These are phyloP conservation scores for Lipomyces lipofer DNA, from an alignment of 805 yeast species.

Conservation along the genomic window DNA sequence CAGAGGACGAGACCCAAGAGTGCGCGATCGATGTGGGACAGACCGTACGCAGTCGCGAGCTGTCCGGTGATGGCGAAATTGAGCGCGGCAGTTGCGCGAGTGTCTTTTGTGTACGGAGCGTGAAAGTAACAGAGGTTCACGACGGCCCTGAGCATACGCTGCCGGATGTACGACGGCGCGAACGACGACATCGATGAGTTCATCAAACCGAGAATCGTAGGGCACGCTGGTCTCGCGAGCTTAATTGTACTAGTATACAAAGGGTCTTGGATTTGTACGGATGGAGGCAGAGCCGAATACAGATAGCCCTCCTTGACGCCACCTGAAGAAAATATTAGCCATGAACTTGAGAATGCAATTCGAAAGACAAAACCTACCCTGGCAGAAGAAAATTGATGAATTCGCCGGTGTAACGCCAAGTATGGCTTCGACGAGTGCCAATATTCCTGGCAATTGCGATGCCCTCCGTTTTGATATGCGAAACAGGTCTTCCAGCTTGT, in stretches of 20 bases:
- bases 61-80: conserved; percentile 73
- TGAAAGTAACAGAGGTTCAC: conserved; percentile 76
- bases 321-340: conserved; percentile 9
- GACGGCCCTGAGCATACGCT: conserved; percentile 66
- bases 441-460: conserved; percentile 68
- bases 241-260: conserved; percentile 66
- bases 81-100: conserved; percentile 72
- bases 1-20: conserved; percentile 71
- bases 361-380: conserved; percentile 44
- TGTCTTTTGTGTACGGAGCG: conserved; percentile 72
- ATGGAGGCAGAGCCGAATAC: conserved; percentile 59
- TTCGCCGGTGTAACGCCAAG: conserved; percentile 53
- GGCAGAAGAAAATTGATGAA: conserved; percentile 65
- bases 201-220: conserved; percentile 55
- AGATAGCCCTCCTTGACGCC: conserved; percentile 77
- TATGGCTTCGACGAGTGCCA: conserved; percentile 61
- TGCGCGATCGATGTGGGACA: conserved; percentile 70
- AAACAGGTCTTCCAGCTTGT: conserved; percentile 49
- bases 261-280: conserved; percentile 66
- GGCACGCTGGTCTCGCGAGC: conserved; percentile 66
- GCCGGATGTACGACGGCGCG: conserved; percentile 58
- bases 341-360: background rate
- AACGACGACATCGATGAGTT: conserved; percentile 59
- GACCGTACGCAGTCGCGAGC: conserved; percentile 72
- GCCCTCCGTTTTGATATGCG: conserved; percentile 67